These are phyloP conservation scores for Xerocomus minutiporus DNA, from an alignment of 1,284 basidiomycete species.

Conservation along the genomic window DNA sequence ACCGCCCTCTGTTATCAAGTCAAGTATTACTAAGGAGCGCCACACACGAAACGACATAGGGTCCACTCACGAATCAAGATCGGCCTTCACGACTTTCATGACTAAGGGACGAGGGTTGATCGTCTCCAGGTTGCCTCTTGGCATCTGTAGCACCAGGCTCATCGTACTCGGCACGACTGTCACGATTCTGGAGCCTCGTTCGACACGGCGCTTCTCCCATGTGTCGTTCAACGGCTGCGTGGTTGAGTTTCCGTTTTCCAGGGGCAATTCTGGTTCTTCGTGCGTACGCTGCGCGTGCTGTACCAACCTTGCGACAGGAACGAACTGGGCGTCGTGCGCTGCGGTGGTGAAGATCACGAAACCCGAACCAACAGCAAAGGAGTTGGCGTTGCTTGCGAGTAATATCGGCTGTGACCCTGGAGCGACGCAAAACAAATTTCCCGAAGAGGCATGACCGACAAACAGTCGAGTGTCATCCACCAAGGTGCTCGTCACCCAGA, in stretches of 20 bases:
- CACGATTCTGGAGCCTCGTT: conserved; percentile 84
- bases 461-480: conserved; percentile 37
- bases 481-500: conserved; percentile 36
- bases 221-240: conserved; percentile 34
- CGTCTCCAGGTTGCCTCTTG: conserved; percentile 94
- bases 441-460: conserved; percentile 64
- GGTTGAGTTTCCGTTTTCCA: conserved; percentile 21
- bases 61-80: conserved; percentile 65
- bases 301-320: conserved; percentile 42
- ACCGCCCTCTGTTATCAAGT: conserved; percentile 49
- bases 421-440: conserved; percentile 55
- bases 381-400: conserved; percentile 67
- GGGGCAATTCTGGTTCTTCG: conserved; percentile 20
- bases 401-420: conserved; percentile 20
- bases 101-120: conserved; percentile 92
- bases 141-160: conserved; percentile 95
- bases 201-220: conserved; percentile 76
- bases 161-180: conserved; percentile 82
- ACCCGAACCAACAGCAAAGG: conserved; percentile 74
- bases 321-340: conserved; percentile 79
- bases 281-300: conserved; percentile 1
- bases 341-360: conserved; percentile 88
- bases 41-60: not conserved
- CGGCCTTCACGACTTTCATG: conserved; percentile 72
- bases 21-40: not conserved